A percentile compares a stretch with the other conserved stretches of the same genome.
phyloP scores from a whole-genome alignment of 345 rosid species.

The Lepidium didymum region DNA sequence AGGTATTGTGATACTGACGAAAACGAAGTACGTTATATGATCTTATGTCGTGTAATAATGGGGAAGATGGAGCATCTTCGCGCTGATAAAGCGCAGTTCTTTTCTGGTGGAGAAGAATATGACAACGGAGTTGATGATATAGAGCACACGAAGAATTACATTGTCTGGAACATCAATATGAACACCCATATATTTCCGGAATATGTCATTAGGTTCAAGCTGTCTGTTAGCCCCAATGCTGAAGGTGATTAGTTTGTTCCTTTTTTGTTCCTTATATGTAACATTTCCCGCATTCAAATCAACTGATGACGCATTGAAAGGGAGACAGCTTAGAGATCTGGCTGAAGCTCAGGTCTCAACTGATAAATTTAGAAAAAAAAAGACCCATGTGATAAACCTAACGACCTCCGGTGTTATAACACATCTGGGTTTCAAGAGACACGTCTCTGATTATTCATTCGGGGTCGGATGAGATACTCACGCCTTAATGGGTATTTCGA shows the following conservation, averaged over 20 bases:
- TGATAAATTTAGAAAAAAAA: slow-evolving; percentile 14
- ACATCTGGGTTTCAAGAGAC: slow-evolving; percentile 36
- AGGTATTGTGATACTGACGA: slow-evolving; percentile 81
- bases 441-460: slow-evolving; percentile 31
- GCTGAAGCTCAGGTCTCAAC: slow-evolving; percentile 34
- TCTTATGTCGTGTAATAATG: slow-evolving; percentile 80
- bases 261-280: not conserved
- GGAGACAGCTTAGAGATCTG: slow-evolving; percentile 32
- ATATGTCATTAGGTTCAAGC: slow-evolving; percentile 86
- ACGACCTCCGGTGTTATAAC: slow-evolving; percentile 33
- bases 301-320: slow-evolving; percentile 33
- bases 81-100: slow-evolving; percentile 48
- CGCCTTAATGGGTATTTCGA: slow-evolving; percentile 26
- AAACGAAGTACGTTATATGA: slow-evolving; percentile 58
- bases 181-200: slow-evolving; percentile 82
- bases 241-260: slow-evolving; percentile 61
- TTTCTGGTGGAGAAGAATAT: slow-evolving; percentile 55
- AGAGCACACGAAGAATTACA: slow-evolving; percentile 49
- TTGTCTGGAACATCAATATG: slow-evolving; percentile 83
- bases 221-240: slow-evolving; percentile 31
- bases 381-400: slow-evolving; percentile 29
- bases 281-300: slow-evolving; percentile 6
- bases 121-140: slow-evolving; percentile 86
- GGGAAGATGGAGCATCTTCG: slow-evolving; percentile 73
- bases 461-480: slow-evolving; percentile 42